phyloP scores from a whole-genome alignment of 2,329 filamentous ascomycete genomes.

The Arthrobotrys megalospora region DNA sequence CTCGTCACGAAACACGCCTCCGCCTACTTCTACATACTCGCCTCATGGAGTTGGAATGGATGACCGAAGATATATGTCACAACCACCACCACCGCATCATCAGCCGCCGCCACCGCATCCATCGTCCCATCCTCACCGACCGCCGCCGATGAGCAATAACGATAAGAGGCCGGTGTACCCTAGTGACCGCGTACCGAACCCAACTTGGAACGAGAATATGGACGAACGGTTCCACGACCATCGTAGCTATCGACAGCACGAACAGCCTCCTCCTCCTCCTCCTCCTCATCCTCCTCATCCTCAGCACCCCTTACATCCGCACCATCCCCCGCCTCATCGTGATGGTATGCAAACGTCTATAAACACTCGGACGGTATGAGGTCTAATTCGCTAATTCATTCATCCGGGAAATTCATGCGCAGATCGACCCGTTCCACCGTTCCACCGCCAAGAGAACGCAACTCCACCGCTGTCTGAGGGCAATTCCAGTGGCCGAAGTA shows the following conservation, averaged over 20 bases:
- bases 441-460: conserved; percentile 59
- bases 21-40: conserved; percentile 45
- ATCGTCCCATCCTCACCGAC: conserved; percentile 40
- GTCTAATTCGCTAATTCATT: conserved; percentile 52
- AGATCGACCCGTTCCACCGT: conserved; percentile 59
- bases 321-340: conserved; percentile 49
- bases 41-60: conserved; percentile 55
- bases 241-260: conserved; percentile 50
- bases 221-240: conserved; percentile 56
- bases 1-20: conserved; percentile 60
- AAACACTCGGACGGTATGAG: conserved; percentile 20
- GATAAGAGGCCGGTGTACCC: conserved; percentile 54
- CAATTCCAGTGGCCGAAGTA: conserved; percentile 48
- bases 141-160: conserved; percentile 39
- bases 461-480: conserved; percentile 57
- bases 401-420: conserved; percentile 40
- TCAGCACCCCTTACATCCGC: conserved; percentile 42
- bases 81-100: conserved; percentile 56
- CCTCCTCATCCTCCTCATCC: conserved; percentile 21
- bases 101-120: conserved; percentile 59
- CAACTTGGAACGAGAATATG: conserved; percentile 46
- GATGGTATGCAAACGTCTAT: conserved; percentile 51
- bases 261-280: conserved; percentile 37
- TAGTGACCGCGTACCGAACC: conserved; percentile 53
- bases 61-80: conserved; percentile 57